Base-by-base conservation (phyloP, 225 moss, liverwort and hornwort genomes). In the Rhytidiadelphus loreus region DNA sequence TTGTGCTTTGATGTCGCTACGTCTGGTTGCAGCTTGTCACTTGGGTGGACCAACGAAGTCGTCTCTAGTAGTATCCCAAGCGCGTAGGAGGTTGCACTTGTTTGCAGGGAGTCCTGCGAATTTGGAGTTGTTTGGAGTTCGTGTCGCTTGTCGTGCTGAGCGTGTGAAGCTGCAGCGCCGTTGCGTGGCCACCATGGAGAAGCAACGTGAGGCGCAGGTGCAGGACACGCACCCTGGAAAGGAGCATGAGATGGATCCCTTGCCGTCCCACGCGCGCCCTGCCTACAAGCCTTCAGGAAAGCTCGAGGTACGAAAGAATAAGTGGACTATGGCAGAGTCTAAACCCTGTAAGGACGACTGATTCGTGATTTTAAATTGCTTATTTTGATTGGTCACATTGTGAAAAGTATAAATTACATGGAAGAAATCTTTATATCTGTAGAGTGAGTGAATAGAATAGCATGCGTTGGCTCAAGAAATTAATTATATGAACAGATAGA, bases 151-250 rank as follows among this genome's bases (percentile, higher is more conserved):
- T 66, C 83, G 83, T 22, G 39, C 18, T 12, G 46, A 60, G 75
- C 62, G 37, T n/a, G n/a, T 13, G 69, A 77, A 61, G 35, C 44
- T 22, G 53, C 70, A 88, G n/a, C 37, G 59, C 9, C 79, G 89
- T 29, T 64, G 77, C 28, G 86, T 87, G 11, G 77, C 86, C 32
- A 72, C 77, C 8, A 94, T 94, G 93, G 85, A 91, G 88, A 90
- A 88, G 86, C 89, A 93, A 41, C 89, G 94, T 1, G 76, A 90
- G 88, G 86, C 93, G 9, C 96, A 97, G 93, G 83, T 86, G 41
- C 95, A 96, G 87, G 91, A 87, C 29, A 89, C 91, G 65, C 96
- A 96, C 19, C 98, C 96, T 13, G 98, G 96, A 39, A 87, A 90
- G 93, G 98, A 98, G 88, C 81, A 89, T 37, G 81, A 84, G 57